Conservation (phyloP, 148 eudicot species). For the Chenopodium quinoa region DNA sequence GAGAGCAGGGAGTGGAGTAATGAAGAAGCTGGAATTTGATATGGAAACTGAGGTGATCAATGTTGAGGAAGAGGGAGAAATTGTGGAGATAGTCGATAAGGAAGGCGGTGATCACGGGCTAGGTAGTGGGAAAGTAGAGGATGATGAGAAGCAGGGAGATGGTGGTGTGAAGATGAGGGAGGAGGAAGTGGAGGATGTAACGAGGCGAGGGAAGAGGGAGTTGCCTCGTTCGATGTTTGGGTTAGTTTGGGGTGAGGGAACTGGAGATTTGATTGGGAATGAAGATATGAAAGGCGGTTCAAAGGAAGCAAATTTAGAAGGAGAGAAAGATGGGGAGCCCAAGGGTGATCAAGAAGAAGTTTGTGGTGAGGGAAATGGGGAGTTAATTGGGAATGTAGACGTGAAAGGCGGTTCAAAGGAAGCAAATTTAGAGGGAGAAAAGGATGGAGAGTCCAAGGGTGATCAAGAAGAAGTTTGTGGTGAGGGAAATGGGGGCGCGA, state of each 20-base stretch:
- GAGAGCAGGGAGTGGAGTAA: neutral
- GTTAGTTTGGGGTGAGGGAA: constrained; percentile 20
- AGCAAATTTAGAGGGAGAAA: neutral
- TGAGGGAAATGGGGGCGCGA: neutral
- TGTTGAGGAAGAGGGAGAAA: neutral
- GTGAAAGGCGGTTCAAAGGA: neutral
- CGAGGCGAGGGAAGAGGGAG: constrained; percentile 15
- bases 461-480: neutral
- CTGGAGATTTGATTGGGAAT: neutral
- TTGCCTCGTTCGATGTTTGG: constrained; percentile 29
- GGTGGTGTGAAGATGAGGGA: neutral
- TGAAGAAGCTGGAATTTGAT: constrained; percentile 3
- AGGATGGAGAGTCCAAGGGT: neutral
- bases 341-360: neutral
- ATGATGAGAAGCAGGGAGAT: neutral
- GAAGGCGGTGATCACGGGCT: neutral
- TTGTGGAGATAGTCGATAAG: neutral
- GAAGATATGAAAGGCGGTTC: neutral
- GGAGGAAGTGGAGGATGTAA: neutral
- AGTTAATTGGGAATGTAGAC: neutral
- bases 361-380: constrained; percentile 11
- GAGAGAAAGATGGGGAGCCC: neutral
- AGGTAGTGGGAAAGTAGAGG: neutral
- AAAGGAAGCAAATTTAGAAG: neutral
- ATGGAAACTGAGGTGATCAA: neutral